Base-by-base conservation (phyloP, 345 rosid genomes). In the Camelina sativa region DNA sequence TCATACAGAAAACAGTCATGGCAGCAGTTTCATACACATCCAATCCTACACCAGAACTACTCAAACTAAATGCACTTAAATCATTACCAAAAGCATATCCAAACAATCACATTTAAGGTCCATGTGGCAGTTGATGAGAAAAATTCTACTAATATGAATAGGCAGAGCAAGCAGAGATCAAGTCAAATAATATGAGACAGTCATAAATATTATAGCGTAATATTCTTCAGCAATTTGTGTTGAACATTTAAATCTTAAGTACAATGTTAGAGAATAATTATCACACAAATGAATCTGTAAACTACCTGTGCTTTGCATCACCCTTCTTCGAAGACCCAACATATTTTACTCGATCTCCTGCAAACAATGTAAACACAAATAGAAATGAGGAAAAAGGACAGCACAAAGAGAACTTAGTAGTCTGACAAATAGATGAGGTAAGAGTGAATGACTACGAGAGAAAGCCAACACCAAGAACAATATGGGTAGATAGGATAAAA, bases 321-420 rank as follows among this genome's bases (percentile, higher is more conserved):
- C 71, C 44, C 50, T 61, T 77, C 73, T 56, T 78, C 19, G 97
- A 76, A 57, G 84, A 77, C 53, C 99, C 99, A 16, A 85, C 74
- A 61, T 92, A 95, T 76, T 88, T 95, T 71, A 95, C 96, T 34
- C 89, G 94, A 82, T 95, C 97, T 79, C 99, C 98, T 94, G 80
- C 53, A 71, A 66, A 73, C 12, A 17, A 53, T 47, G 34, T 17
- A 37, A 25, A 12, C 38, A 65, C 67, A 51, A 52, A 10, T 32
- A 72, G 23, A 53, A 30, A 58, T 40, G 34, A 64, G n/a, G 25
- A 48, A 37, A 76, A 71, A 17, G 16, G 46, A 46, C 5, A 69
- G 47, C 52, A 78, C 22, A 52, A 11, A 58, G 43, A 72, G 12
- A 55, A 55, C 40, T 48, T 38, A 70, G 35, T 8, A 70, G 5